phyloP scores from a whole-genome alignment of 2,329 filamentous ascomycete genomes.

The Ascochyta koolunga region DNA sequence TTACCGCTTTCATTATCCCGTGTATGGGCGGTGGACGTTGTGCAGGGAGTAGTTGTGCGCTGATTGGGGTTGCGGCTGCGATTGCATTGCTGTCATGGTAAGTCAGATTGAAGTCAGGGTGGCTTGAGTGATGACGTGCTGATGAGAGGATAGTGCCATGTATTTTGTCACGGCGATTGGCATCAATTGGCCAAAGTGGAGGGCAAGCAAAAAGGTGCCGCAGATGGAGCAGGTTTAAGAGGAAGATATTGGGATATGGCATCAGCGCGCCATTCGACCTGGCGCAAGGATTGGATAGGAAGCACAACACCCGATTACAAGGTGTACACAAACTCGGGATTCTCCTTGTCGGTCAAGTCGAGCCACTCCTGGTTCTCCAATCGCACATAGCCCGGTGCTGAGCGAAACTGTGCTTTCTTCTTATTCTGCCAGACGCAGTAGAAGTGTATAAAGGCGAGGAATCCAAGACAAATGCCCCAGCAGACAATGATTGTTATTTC shows the following conservation, averaged over 20 bases:
- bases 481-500: slow-evolving; percentile 69
- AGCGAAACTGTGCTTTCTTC: slow-evolving; percentile 61
- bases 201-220: slow-evolving; percentile 1
- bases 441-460: slow-evolving; percentile 66
- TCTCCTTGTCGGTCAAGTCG: slow-evolving; percentile 71
- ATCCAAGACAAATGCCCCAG: slow-evolving; percentile 59
- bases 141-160: background rate
- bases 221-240: slow-evolving; percentile 3
- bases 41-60: slow-evolving; percentile 8
- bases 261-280: background rate
- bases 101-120: background rate
- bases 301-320: slow-evolving; percentile 42
- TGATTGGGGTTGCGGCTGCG: slow-evolving; percentile 6
- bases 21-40: slow-evolving; percentile 13
- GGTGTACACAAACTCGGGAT: slow-evolving; percentile 67
- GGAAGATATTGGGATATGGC: background rate
- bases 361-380: slow-evolving; percentile 72
- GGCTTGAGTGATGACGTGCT: background rate
- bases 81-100: slow-evolving; percentile 1
- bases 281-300: background rate
- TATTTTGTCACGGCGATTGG: slow-evolving; percentile 1
- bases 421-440: slow-evolving; percentile 66
- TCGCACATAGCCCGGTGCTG: slow-evolving; percentile 63
- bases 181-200: slow-evolving; percentile 3
- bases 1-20: slow-evolving; percentile 17